Evolutionary conservation across 2,329 filamentous ascomycete species (phyloP).

Genomic region (Aspergillus oerlinghausenensis): DNA sequence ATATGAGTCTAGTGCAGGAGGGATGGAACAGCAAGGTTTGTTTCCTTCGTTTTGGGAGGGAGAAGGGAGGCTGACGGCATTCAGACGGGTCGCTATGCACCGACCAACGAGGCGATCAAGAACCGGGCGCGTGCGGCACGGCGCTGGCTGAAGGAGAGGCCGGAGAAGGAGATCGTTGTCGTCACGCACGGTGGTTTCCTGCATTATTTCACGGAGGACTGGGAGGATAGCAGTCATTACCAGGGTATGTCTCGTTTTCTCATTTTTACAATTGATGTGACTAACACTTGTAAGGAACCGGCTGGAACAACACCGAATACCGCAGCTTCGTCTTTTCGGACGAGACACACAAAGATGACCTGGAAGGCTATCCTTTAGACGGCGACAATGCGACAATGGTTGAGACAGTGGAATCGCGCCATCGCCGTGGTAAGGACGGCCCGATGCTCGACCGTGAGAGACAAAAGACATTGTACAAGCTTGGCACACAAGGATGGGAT

Average conservation of each 20-base stretch:
- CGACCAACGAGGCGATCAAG: slow-evolving; percentile 51
- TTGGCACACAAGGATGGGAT: slow-evolving; percentile 41
- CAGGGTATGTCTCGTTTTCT: slow-evolving; percentile 32
- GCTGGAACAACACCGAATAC: slow-evolving; percentile 70
- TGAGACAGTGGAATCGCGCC: slow-evolving; percentile 40
- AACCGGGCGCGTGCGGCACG: slow-evolving; percentile 59
- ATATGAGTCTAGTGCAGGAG: slow-evolving; percentile 57
- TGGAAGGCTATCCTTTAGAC: slow-evolving; percentile 31
- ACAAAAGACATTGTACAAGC: slow-evolving; percentile 37
- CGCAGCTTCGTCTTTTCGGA: slow-evolving; percentile 63
- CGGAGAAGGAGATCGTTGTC: slow-evolving; percentile 65
- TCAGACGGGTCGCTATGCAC: slow-evolving; percentile 42
- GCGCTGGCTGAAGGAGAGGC: slow-evolving; percentile 49
- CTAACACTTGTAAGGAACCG: slow-evolving; percentile 53
- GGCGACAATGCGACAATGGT: slow-evolving; percentile 39
- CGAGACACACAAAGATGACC: slow-evolving; percentile 45
- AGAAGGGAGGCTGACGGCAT: neutral
- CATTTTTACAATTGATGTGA: neutral
- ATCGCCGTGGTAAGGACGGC: slow-evolving; percentile 36
- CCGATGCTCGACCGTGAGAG: slow-evolving; percentile 30
- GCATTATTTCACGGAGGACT: slow-evolving; percentile 82
- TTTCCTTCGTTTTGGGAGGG: neutral
- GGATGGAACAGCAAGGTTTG: slow-evolving; percentile 68
- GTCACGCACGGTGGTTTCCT: slow-evolving; percentile 81
- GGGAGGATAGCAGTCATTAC: slow-evolving; percentile 54